A percentile compares a stretch with the other conserved stretches of the same genome.
These are phyloP conservation scores for Penicillium sp. DNA, from an alignment of 2,329 filamentous ascomycete genomes.

Conservation along the genomic window DNA sequence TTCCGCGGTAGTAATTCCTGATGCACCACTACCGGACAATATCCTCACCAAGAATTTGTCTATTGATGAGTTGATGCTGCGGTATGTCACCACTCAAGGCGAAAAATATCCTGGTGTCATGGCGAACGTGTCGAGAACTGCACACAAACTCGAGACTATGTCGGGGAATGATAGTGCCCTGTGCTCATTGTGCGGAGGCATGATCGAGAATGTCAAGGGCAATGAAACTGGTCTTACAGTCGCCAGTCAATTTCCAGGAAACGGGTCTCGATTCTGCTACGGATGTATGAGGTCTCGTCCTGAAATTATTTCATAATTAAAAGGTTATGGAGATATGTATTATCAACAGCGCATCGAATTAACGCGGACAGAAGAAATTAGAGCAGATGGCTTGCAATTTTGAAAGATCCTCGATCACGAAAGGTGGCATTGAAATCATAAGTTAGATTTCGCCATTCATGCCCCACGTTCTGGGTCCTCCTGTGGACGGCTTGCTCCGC, in stretches of 20 bases:
- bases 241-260: constrained; percentile 47
- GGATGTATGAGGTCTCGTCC: constrained; percentile 45
- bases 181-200: constrained; percentile 70
- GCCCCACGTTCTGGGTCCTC: constrained; percentile 31
- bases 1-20: constrained; percentile 46
- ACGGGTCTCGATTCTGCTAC: constrained; percentile 45
- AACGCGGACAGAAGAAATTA: background rate
- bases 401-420: background rate
- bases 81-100: constrained; percentile 86
- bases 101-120: constrained; percentile 86
- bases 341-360: background rate
- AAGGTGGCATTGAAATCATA: background rate
- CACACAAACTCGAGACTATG: constrained; percentile 68
- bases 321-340: background rate
- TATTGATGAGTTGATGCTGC: constrained; percentile 85
- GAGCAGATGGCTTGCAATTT: background rate
- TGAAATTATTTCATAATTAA: constrained; percentile 23
- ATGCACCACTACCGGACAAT: constrained; percentile 37
- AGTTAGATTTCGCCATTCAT: constrained; percentile 3
- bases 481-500: constrained; percentile 26
- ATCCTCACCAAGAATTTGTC: constrained; percentile 61
- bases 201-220: constrained; percentile 63
- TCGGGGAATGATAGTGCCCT: constrained; percentile 31
- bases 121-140: constrained; percentile 90
- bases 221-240: constrained; percentile 53